Evolutionary conservation across 768 basidiomycete genomes (phyloP).

Genomic region (Termitomyces sp.): DNA sequence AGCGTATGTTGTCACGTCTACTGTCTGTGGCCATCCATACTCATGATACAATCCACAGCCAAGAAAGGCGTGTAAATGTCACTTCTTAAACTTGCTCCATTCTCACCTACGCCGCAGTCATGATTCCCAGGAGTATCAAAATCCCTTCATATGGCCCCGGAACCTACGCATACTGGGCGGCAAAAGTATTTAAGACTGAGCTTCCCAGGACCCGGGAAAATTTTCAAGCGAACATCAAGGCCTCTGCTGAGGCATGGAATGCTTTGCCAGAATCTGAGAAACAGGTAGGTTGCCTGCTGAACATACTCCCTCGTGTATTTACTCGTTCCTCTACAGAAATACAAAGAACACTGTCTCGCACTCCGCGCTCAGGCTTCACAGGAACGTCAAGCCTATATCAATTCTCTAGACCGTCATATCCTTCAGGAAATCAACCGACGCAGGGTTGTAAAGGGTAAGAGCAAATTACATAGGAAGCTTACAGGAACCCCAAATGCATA

Average conservation of each 20-base stretch:
- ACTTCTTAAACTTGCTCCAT: neutral
- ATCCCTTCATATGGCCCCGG: neutral
- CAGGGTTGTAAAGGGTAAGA: constrained; percentile 21
- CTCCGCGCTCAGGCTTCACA: constrained; percentile 15
- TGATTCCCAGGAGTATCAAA: neutral
- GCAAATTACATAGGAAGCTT: constrained; percentile 8
- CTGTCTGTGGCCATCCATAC: neutral
- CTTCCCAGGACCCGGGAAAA: neutral
- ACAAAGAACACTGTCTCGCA: neutral
- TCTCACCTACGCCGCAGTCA: constrained; percentile 1
- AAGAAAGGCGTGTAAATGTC: neutral
- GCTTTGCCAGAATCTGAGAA: constrained; percentile 27
- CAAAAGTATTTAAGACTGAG: neutral
- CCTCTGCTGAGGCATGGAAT: constrained; percentile 20
- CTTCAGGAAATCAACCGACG: constrained; percentile 27
- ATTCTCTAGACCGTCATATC: constrained; percentile 11
- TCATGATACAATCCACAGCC: neutral
- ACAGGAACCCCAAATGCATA: neutral
- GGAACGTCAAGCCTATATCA: constrained; percentile 23
- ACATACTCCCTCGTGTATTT: neutral
- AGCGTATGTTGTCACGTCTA: constrained; percentile 6
- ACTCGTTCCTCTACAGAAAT: constrained; percentile 17
- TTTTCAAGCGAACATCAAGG: neutral
- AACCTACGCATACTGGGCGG: constrained; percentile 1
- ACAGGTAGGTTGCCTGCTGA: constrained; percentile 20